Percentiles rank a stretch among this genome's conserved stretches.
Evolutionary conservation across 2,329 filamentous ascomycete species (phyloP).

Genomic region (Alternaria panax): DNA sequence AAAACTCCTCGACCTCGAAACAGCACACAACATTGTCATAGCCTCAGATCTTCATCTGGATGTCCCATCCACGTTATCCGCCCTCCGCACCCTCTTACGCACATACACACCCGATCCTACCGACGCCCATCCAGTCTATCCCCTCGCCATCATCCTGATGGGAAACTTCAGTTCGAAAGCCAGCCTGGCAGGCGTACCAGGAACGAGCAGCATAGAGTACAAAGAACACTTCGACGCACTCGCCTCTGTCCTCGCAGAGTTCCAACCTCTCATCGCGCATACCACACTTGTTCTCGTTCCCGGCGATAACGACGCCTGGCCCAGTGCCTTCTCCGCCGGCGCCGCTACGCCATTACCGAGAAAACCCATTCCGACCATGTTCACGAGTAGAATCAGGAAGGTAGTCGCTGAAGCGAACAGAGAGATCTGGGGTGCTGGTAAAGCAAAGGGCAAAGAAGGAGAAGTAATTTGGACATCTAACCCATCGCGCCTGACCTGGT

Average conservation of each 20-base stretch:
- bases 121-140: conserved; percentile 67
- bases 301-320: conserved; percentile 98
- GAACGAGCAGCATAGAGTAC: conserved; percentile 88
- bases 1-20: conserved; percentile 62
- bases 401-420: conserved; percentile 80
- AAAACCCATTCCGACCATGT: conserved; percentile 81
- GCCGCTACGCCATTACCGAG: conserved; percentile 74
- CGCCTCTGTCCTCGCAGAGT: conserved; percentile 82
- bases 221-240: conserved; percentile 95
- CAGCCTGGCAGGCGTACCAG: conserved; percentile 68
- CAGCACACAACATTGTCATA: conserved; percentile 69
- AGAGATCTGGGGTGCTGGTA: conserved; percentile 62
- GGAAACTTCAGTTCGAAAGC: conserved; percentile 78
- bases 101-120: conserved; percentile 66
- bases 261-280: conserved; percentile 76
- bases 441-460: conserved; percentile 62
- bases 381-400: conserved; percentile 84
- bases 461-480: conserved; percentile 90
- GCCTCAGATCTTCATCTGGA: conserved; percentile 89
- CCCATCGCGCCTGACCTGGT: conserved; percentile 80
- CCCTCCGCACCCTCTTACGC: conserved; percentile 78
- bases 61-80: conserved; percentile 79
- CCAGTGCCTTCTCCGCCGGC: conserved; percentile 81
- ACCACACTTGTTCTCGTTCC: conserved; percentile 92
- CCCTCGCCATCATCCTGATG: conserved; percentile 80